These are phyloP conservation scores for Rhodamnia argentea DNA, from an alignment of 345 rosid genomes.

Conservation along the genomic window DNA sequence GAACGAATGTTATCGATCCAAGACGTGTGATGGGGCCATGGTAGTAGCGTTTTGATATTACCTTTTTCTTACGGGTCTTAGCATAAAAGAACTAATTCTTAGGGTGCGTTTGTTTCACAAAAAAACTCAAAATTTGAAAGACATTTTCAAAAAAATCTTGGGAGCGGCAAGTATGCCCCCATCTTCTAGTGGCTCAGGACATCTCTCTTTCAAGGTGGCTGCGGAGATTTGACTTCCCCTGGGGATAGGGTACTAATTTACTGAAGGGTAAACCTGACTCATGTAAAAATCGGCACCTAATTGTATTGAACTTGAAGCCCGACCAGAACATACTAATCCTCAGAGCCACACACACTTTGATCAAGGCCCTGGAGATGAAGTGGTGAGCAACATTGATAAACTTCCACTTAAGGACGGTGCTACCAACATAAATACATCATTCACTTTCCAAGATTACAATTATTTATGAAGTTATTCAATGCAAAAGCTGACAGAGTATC, in stretches of 20 bases:
- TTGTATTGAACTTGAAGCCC: not conserved
- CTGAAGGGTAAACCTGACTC: not conserved
- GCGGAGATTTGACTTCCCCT: not conserved
- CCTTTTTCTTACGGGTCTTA: not conserved
- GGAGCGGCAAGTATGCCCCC: too few species aligned
- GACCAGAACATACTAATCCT: not conserved
- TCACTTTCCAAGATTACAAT: not conserved
- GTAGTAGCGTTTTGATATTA: not conserved
- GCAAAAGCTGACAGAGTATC: not conserved
- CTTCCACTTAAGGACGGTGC: not conserved
- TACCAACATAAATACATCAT: not conserved
- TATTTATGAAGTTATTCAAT: not conserved
- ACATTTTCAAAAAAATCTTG: too few species aligned
- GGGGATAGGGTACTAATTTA: too few species aligned
- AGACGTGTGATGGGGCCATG: not conserved
- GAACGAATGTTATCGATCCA: not conserved
- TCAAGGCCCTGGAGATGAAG: not conserved
- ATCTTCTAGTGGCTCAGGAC: not conserved
- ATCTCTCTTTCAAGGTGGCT: not conserved
- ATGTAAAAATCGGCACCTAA: not conserved
- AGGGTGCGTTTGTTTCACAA: too few species aligned
- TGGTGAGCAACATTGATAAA: not conserved
- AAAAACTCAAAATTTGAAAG: too few species aligned
- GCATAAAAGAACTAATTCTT: too few species aligned
- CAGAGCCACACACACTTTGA: not conserved